Evolutionary conservation across 2,329 filamentous ascomycete genomes (phyloP).

Genomic region (Stemphylium lycopersici): DNA sequence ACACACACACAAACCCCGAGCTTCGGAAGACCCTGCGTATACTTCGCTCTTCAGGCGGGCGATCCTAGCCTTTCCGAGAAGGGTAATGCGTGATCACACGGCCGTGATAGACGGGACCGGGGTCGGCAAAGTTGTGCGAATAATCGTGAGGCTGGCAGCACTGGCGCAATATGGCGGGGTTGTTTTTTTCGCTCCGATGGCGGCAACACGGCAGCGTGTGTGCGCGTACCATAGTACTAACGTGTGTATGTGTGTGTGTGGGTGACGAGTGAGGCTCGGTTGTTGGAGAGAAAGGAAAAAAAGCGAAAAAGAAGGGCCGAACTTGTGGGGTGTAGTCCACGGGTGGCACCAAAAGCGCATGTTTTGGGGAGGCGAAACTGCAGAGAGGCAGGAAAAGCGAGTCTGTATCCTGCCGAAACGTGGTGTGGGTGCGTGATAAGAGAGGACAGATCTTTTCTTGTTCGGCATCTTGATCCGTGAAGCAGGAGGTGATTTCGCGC

Average conservation of each 20-base stretch:
- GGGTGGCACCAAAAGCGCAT: neutral
- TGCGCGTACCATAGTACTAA: neutral
- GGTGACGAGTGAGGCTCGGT: conserved; percentile 2
- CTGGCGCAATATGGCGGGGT: conserved; percentile 1
- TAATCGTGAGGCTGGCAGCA: neutral
- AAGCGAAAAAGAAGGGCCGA: conserved; percentile 10
- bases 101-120: conserved; percentile 5
- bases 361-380: neutral
- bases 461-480: neutral
- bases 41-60: neutral
- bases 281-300: neutral
- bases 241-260: neutral
- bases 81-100: conserved; percentile 14
- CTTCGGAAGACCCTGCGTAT: conserved; percentile 3
- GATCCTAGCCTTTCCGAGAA: conserved; percentile 6
- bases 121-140: conserved; percentile 5
- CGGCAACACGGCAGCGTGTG: neutral
- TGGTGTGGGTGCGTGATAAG: neutral
- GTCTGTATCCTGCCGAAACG: neutral
- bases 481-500: neutral
- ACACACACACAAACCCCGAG: neutral
- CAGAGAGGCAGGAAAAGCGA: neutral
- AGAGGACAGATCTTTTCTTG: neutral
- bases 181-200: neutral
- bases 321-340: neutral